These are phyloP conservation scores for Hypoxylon rickii DNA, from an alignment of 495 filamentous ascomycete genomes.

Conservation along the genomic window DNA sequence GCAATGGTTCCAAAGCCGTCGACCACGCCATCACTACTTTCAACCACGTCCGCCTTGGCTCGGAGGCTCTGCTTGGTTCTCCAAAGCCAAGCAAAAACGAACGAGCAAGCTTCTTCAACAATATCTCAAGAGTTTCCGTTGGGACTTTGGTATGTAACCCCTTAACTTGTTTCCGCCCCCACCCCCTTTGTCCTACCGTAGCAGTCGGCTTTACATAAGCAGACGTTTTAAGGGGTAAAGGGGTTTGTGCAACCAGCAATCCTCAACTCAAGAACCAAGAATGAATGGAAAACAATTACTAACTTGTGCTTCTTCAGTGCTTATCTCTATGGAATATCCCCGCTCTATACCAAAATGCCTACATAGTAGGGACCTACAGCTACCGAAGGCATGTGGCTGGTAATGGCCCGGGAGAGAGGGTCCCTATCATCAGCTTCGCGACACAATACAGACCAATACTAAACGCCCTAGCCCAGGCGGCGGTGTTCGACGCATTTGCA, in stretches of 20 bases:
- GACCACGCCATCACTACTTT: conserved; percentile 47
- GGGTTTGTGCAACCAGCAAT: too few relatives aligned
- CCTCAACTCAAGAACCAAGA: too few relatives aligned
- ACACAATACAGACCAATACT: conserved; percentile 44
- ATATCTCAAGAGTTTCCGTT: conserved; percentile 36
- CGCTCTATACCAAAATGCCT: conserved; percentile 27
- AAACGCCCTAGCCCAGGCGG: conserved; percentile 35
- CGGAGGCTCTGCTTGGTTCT: conserved; percentile 38
- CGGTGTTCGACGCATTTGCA: conserved; percentile 39
- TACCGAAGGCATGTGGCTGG: conserved; percentile 36
- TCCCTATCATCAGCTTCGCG: conserved; percentile 41
- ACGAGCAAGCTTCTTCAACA: conserved; percentile 34
- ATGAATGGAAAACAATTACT: too few relatives aligned
- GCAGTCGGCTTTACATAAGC: too few relatives aligned
- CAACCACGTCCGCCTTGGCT: conserved; percentile 38
- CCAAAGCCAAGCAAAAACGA: conserved; percentile 17
- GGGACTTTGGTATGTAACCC: too few relatives aligned
- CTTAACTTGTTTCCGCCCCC: too few relatives aligned
- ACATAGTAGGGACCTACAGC: conserved; percentile 41
- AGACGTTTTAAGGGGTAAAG: too few relatives aligned
- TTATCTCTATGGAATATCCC: conserved; percentile 36
- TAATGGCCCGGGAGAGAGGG: conserved; percentile 5
- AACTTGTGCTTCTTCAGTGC: too few relatives aligned
- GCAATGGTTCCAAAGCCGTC: conserved; percentile 37
- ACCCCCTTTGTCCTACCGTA: too few relatives aligned